Conservation (phyloP, 1,284 basidiomycete species). For the Trametes hirsuta region DNA sequence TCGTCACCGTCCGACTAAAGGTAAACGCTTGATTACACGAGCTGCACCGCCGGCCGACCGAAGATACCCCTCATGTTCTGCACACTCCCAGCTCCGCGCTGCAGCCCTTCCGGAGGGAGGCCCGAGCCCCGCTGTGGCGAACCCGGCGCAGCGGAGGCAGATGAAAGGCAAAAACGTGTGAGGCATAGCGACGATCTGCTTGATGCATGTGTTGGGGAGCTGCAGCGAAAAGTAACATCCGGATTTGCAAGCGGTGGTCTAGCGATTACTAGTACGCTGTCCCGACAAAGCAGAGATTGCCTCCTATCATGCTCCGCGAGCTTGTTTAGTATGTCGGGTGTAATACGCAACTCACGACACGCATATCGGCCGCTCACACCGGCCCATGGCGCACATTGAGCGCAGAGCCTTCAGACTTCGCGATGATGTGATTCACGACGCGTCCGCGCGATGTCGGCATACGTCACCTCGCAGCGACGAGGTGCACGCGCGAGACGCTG, state of each 20-base stretch:
- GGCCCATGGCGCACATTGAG: neutral
- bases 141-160: neutral
- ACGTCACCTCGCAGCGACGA: constrained; percentile 8
- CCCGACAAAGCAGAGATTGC: too few relatives aligned
- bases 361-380: neutral
- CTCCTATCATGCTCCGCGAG: too few relatives aligned
- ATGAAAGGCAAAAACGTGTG: constrained; percentile 4
- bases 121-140: neutral
- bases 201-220: neutral
- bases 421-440: neutral
- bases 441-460: neutral
- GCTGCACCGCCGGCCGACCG: neutral
- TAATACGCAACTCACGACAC: too few relatives aligned
- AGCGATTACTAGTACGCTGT: too few relatives aligned
- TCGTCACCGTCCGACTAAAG: constrained; percentile 4
- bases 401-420: constrained; percentile 5
- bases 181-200: neutral
- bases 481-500: neutral
- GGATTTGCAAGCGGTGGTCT: too few relatives aligned
- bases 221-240: too few relatives aligned
- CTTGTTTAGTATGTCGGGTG: too few relatives aligned
- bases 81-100: neutral
- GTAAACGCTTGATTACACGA: constrained; percentile 10
- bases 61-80: neutral
- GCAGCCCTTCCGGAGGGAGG: constrained; percentile 3